phyloP scores from a whole-genome alignment of 352 stramenopile genomes.

The Elongisporangium anandrum region DNA sequence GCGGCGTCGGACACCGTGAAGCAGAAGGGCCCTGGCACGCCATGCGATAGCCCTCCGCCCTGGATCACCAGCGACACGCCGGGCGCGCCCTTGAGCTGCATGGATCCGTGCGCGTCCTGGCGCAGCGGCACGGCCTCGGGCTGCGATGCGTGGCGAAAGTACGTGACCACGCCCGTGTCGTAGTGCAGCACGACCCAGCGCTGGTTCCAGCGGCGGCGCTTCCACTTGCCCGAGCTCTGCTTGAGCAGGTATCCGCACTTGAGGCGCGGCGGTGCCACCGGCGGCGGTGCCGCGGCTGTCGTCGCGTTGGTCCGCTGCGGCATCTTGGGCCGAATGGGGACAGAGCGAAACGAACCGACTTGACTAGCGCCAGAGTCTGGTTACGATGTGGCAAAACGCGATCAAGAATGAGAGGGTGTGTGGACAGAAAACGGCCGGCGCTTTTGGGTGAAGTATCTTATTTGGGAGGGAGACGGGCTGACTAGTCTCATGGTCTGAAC shows the following conservation, averaged over 20 bases:
- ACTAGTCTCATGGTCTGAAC: not conserved
- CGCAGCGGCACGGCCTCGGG: conserved; percentile 44
- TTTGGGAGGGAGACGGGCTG: not conserved
- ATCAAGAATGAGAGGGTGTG: not conserved
- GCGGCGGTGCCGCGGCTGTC: not conserved
- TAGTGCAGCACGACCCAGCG: conserved; percentile 75
- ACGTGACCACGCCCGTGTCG: conserved; percentile 57
- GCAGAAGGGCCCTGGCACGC: conserved; percentile 77
- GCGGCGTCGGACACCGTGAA: conserved; percentile 53
- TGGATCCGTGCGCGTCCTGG: conserved; percentile 51
- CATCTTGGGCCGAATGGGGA: not conserved
- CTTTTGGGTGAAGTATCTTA: not conserved
- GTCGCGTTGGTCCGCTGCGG: not conserved
- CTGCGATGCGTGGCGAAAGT: conserved; percentile 68
- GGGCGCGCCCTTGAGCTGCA: conserved; percentile 37
- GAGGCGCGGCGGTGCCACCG: conserved; percentile 9
- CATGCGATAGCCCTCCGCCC: conserved; percentile 45
- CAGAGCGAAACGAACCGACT: not conserved
- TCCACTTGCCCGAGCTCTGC: conserved; percentile 76
- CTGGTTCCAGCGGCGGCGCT: conserved; percentile 76
- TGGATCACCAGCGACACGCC: conserved; percentile 66
- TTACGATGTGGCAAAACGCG: not conserved
- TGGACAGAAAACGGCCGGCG: not conserved
- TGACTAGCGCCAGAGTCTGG: not conserved
- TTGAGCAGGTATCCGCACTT: conserved; percentile 70